These are phyloP conservation scores for Solanum ossicruentum DNA, from an alignment of 257 asterid species.

Conservation along the genomic window DNA sequence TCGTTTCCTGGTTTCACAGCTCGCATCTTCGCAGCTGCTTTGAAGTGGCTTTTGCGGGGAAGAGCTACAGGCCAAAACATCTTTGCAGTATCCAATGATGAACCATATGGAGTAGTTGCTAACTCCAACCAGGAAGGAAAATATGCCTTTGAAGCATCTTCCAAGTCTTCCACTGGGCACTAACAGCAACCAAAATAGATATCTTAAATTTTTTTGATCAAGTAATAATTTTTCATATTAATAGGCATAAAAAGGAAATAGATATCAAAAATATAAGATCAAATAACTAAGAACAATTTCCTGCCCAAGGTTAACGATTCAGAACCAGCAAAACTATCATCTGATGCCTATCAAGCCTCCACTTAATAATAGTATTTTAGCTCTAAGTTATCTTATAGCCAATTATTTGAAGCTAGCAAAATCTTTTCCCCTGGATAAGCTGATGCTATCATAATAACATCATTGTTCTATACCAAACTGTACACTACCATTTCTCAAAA, in stretches of 20 bases:
- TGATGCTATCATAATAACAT: neutral
- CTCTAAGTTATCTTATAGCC: neutral
- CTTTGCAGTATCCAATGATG: constrained; percentile 64
- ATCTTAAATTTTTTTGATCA: neutral
- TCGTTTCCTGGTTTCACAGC: constrained; percentile 63
- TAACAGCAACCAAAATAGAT: constrained; percentile 16
- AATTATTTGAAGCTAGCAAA: neutral
- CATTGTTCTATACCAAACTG: neutral
- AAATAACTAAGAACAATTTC: neutral
- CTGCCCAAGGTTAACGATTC: neutral
- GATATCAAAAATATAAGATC: neutral
- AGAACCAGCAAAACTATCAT: neutral
- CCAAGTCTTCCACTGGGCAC: constrained; percentile 81
- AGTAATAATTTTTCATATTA: neutral
- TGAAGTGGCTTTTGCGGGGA: constrained; percentile 94
- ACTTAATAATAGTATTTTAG: neutral
- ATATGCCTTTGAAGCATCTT: constrained; percentile 61
- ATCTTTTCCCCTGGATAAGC: neutral
- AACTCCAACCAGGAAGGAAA: constrained; percentile 85
- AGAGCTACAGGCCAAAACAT: constrained; percentile 97
- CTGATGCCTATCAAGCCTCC: neutral
- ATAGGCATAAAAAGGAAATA: neutral
- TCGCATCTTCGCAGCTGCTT: constrained; percentile 98
- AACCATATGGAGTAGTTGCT: constrained; percentile 89
- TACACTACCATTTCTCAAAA: neutral